phyloP scores from a whole-genome alignment of 169 alveolate species.

The Cryptosporidium felis region DNA sequence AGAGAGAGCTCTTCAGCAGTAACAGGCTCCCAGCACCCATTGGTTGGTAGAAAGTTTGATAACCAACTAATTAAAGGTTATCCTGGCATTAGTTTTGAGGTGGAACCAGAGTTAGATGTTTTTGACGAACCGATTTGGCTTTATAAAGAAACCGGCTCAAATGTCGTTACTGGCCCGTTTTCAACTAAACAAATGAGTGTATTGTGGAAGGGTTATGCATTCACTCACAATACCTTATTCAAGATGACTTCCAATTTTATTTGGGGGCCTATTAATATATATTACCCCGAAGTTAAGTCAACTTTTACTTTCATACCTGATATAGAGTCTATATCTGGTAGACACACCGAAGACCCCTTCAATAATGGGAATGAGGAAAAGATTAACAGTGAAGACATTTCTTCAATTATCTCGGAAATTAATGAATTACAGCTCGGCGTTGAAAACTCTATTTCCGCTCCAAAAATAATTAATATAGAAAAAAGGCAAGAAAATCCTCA shows the following conservation, averaged over 20 bases:
- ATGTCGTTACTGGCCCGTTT: not conserved
- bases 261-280: conserved; percentile 21
- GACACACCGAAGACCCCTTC: no score
- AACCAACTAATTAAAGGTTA: not conserved
- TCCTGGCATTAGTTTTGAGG: not conserved
- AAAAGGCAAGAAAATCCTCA: no score
- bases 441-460: not conserved
- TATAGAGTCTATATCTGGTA: not conserved
- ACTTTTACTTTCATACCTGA: conserved; percentile 14
- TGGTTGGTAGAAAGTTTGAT: not conserved
- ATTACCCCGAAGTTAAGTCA: conserved; percentile 9
- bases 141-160: not conserved
- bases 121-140: conserved; percentile 35
- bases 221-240: not conserved
- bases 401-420: conserved; percentile 18
- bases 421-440: not conserved
- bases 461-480: not conserved
- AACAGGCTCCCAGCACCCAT: not conserved
- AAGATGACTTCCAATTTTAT: not conserved
- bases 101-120: no score
- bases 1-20: not conserved
- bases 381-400: not conserved
- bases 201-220: conserved; percentile 1
- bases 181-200: conserved; percentile 20
- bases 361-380: not conserved